Conservation (phyloP, 345 rosid species). For the Dipteronia dyeriana region DNA sequence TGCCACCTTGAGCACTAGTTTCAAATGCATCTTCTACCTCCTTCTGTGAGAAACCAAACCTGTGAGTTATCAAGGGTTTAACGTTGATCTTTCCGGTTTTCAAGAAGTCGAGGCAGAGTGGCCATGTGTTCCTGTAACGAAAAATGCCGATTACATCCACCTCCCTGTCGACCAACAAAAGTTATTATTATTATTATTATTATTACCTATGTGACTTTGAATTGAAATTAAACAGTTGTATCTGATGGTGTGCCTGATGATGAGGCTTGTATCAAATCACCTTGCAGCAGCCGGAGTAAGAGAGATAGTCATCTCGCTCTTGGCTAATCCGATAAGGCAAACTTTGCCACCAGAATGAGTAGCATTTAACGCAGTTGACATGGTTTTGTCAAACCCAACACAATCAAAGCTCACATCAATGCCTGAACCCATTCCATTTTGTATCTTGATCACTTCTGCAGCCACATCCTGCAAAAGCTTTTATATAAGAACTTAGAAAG, state of each 20-base stretch:
- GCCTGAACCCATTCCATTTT: conserved; percentile 43
- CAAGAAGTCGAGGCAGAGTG: conserved; percentile 54
- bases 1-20: conserved; percentile 63
- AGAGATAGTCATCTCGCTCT: conserved; percentile 53
- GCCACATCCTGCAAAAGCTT: conserved; percentile 37
- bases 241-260: not conserved
- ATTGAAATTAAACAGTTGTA: not conserved
- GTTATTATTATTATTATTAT: not conserved
- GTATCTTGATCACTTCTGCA: conserved; percentile 48
- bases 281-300: conserved; percentile 63
- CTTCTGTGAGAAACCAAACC: conserved; percentile 61
- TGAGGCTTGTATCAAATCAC: conserved; percentile 25
- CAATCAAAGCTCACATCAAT: conserved; percentile 65
- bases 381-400: conserved; percentile 60
- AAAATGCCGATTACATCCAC: conserved; percentile 69
- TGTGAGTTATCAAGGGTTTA: conserved; percentile 62
- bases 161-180: conserved; percentile 44
- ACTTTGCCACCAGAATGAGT: conserved; percentile 64
- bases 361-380: conserved; percentile 54
- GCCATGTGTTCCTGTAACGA: conserved; percentile 63
- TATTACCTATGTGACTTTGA: not conserved
- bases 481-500: not conserved
- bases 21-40: conserved; percentile 61
- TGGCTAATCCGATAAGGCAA: conserved; percentile 60
- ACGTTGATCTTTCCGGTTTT: conserved; percentile 59